phyloP scores from a whole-genome alignment of 441 rosid genomes.

The Bocquillonia castaneifolia region DNA sequence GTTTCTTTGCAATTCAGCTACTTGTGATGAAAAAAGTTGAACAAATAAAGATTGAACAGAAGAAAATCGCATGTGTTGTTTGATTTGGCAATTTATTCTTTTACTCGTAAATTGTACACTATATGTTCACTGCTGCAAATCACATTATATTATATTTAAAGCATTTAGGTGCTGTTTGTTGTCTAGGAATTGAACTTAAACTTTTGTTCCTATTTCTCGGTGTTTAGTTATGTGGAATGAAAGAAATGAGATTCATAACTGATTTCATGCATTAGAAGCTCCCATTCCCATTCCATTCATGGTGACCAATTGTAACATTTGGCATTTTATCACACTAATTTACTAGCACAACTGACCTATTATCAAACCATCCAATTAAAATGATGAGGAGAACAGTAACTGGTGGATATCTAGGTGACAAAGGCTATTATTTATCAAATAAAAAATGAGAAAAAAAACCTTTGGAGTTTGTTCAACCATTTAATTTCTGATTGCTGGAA shows the following conservation, averaged over 20 bases:
- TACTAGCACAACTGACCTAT: neutral
- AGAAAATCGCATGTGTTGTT: neutral
- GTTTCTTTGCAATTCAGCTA: neutral
- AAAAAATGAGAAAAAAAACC: neutral
- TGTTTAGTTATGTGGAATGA: neutral
- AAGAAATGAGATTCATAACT: neutral
- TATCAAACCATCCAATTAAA: neutral
- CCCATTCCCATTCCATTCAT: neutral
- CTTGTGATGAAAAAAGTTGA: neutral
- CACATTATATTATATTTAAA: neutral
- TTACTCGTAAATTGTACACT: neutral
- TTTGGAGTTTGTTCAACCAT: neutral
- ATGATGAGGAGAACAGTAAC: neutral
- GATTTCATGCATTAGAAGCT: neutral
- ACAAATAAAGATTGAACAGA: neutral
- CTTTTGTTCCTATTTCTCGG: neutral
- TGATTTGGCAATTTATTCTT: neutral
- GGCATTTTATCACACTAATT: too few relatives aligned
- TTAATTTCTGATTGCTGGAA: neutral
- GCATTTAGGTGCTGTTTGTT: neutral
- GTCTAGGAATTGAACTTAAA: neutral
- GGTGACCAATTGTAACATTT: neutral
- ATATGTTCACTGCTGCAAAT: neutral
- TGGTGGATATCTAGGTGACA: conserved; percentile 9
- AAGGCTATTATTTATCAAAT: neutral